These are phyloP conservation scores for Arthrobotrys sinensis DNA, from an alignment of 2,329 filamentous ascomycete genomes.

Conservation along the genomic window DNA sequence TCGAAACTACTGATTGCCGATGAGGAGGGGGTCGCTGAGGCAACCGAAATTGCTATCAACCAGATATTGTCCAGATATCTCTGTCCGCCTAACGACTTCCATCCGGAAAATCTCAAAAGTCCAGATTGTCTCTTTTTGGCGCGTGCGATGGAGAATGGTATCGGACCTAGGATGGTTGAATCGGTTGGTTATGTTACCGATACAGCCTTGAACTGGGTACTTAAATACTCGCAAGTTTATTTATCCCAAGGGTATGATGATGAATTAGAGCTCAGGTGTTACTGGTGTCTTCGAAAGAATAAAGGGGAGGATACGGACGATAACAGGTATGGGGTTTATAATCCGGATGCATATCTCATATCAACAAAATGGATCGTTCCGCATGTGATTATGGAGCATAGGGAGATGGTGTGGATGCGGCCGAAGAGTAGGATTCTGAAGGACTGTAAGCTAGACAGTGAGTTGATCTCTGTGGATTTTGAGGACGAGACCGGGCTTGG, in stretches of 20 bases:
- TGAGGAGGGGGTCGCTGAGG: not conserved
- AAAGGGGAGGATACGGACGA: not conserved
- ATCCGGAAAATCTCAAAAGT: not conserved
- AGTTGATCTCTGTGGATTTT: no score
- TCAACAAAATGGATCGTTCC: not conserved
- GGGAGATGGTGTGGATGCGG: not conserved
- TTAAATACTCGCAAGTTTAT: no score
- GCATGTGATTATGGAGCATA: not conserved
- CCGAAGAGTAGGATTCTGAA: not conserved
- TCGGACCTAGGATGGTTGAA: no score
- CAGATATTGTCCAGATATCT: not conserved
- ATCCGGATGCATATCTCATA: not conserved
- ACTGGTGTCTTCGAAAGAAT: not conserved
- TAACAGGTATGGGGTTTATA: not conserved
- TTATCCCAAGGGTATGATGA: no score
- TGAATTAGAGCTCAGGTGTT: not conserved
- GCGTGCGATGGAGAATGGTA: no score
- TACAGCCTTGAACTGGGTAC: no score
- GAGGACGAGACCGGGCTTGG: no score
- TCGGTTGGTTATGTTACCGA: no score
- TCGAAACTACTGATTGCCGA: not conserved
- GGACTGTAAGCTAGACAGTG: not conserved
- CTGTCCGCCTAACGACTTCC: not conserved
- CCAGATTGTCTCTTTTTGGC: not conserved
- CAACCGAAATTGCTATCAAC: not conserved